These are phyloP conservation scores for Fusarium clavum DNA, from an alignment of 2,329 filamentous ascomycete species.

Conservation along the genomic window DNA sequence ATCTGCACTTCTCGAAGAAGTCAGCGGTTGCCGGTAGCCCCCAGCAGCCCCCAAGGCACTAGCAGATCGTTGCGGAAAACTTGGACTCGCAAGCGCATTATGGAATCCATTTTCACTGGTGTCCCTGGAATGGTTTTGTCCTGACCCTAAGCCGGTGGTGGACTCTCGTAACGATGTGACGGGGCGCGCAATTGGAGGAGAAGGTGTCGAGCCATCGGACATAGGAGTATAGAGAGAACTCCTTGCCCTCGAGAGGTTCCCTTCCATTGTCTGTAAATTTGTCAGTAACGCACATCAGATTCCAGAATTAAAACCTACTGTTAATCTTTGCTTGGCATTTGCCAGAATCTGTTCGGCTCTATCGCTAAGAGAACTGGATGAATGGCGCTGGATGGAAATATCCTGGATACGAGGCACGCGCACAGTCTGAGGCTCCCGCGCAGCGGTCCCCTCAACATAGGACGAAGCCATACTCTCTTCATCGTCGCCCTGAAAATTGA, in stretches of 20 bases:
- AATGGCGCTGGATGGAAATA: conserved; percentile 68
- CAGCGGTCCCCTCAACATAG: conserved; percentile 60
- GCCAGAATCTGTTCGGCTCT: conserved; percentile 91
- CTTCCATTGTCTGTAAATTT: conserved; percentile 83
- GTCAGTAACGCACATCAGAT: conserved; percentile 25
- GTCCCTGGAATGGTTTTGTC: conserved; percentile 49
- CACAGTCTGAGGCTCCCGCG: conserved; percentile 34
- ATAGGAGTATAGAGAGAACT: conserved; percentile 66
- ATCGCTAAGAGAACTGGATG: conserved; percentile 80
- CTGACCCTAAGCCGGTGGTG: conserved; percentile 26
- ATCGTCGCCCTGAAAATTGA: conserved; percentile 74
- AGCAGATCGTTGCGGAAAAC: conserved; percentile 67
- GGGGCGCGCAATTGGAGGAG: conserved; percentile 57
- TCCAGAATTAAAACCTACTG: conserved; percentile 66
- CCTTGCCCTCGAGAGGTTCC: conserved; percentile 83
- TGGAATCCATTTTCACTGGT: conserved; percentile 49
- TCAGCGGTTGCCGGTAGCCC: conserved; percentile 65
- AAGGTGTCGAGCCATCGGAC: conserved; percentile 65
- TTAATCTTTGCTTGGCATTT: conserved; percentile 89
- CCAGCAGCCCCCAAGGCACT: conserved; percentile 72
- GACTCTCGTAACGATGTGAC: conserved; percentile 42
- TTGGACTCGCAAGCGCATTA: conserved; percentile 44
- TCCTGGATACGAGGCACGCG: conserved; percentile 30
- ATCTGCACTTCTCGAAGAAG: conserved; percentile 59
- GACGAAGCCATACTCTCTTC: conserved; percentile 73